Percentiles rank a stretch among this genome's conserved stretches.
These are phyloP conservation scores for Homolaphlyctis polyrhiza DNA, from an alignment of 371 early-diverging fungal genomes.

Conservation along the genomic window DNA sequence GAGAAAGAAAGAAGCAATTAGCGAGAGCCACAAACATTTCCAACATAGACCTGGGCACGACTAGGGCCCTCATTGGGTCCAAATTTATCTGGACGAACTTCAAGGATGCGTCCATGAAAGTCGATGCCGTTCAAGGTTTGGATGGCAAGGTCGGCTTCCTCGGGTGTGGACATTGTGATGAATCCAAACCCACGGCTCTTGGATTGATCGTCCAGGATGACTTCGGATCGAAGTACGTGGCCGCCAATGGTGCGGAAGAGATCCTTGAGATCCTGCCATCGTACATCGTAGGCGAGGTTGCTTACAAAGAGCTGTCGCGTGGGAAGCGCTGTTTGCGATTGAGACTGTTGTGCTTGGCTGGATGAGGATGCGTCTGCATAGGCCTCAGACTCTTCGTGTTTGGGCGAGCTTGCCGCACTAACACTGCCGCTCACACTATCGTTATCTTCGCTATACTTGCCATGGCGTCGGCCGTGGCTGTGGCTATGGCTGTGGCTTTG, in stretches of 20 bases:
- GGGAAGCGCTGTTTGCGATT: too few relatives aligned
- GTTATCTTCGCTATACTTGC: background rate
- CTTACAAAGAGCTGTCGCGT: slow-evolving; percentile 63
- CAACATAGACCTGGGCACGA: slow-evolving; percentile 41
- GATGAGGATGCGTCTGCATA: too few relatives aligned
- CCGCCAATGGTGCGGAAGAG: slow-evolving; percentile 66
- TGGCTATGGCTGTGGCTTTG: background rate
- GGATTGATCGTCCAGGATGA: slow-evolving; percentile 55
- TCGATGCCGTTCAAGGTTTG: slow-evolving; percentile 32
- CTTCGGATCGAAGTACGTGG: slow-evolving; percentile 61
- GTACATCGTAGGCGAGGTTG: slow-evolving; percentile 62
- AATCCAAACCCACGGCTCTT: slow-evolving; percentile 59
- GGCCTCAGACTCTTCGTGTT: too few relatives aligned
- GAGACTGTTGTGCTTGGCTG: too few relatives aligned
- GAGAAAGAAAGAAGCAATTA: too few relatives aligned
- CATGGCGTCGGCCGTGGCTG: background rate
- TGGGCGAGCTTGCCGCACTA: too few relatives aligned
- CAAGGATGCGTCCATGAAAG: slow-evolving; percentile 33
- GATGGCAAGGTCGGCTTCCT: slow-evolving; percentile 38
- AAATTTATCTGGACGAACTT: slow-evolving; percentile 40
- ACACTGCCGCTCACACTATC: background rate
- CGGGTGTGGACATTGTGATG: slow-evolving; percentile 33
- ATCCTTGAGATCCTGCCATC: slow-evolving; percentile 77
- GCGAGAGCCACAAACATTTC: slow-evolving; percentile 37
- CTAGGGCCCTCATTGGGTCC: slow-evolving; percentile 19